phyloP scores from a whole-genome alignment of 2,329 filamentous ascomycete species.

The Penicillium hesseltinei region DNA sequence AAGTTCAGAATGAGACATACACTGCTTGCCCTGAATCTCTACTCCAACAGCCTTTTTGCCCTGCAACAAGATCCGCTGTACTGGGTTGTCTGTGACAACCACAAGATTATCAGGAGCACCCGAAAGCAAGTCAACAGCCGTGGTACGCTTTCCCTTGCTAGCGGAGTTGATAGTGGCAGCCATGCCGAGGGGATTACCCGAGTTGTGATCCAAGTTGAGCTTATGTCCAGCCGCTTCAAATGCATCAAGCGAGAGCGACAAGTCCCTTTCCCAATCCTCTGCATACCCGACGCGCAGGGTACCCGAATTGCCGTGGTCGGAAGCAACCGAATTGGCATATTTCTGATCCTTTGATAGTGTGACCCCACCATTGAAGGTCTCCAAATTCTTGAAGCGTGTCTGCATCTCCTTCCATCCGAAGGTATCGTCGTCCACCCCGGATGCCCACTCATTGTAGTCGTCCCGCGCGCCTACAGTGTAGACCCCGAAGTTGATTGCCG shows the following conservation, averaged over 20 bases:
- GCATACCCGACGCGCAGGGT: conserved; percentile 51
- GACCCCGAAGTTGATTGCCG: conserved; percentile 56
- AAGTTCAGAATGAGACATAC: conserved; percentile 28
- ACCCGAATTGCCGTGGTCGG: conserved; percentile 52
- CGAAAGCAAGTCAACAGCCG: conserved; percentile 52
- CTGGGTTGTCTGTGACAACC: conserved; percentile 50
- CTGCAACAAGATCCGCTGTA: conserved; percentile 50
- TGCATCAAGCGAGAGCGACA: conserved; percentile 47
- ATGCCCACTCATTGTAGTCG: conserved; percentile 63
- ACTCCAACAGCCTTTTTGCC: conserved; percentile 49
- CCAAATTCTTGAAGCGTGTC: conserved; percentile 52
- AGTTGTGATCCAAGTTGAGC: conserved; percentile 57
- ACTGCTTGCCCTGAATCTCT: conserved; percentile 40
- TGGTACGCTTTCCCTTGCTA: conserved; percentile 50
- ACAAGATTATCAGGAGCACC: conserved; percentile 51
- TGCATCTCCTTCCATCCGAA: conserved; percentile 58
- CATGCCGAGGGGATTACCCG: conserved; percentile 59
- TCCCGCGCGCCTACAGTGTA: conserved; percentile 56
- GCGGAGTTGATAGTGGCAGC: conserved; percentile 51
- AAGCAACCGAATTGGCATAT: conserved; percentile 47
- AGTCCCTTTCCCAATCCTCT: conserved; percentile 50
- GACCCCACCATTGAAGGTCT: conserved; percentile 51
- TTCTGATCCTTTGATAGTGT: conserved; percentile 41
- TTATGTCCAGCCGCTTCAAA: conserved; percentile 51
- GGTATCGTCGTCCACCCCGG: conserved; percentile 53